Conservation (phyloP, 2,329 filamentous ascomycete species). For the Apiospora koreana region DNA sequence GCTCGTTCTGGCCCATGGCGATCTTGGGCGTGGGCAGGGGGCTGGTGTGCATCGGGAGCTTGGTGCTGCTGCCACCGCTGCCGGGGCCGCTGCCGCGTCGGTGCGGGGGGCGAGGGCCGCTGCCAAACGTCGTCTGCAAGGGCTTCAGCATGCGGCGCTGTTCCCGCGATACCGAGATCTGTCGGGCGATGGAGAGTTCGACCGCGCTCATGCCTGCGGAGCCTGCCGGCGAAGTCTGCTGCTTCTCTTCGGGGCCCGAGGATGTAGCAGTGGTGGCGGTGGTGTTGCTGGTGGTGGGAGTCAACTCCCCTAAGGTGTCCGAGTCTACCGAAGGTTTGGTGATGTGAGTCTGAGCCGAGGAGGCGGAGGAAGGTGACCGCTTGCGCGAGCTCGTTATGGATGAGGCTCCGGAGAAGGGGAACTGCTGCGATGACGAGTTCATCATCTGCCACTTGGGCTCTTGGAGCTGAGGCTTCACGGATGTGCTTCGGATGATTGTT, state of each 20-base stretch:
- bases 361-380: conserved; percentile 33
- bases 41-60: conserved; percentile 19
- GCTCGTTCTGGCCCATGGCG: conserved; percentile 33
- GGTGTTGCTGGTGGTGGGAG: conserved; percentile 21
- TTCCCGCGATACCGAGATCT: conserved; percentile 65
- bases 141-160: conserved; percentile 61
- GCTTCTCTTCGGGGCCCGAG: not conserved
- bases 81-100: conserved; percentile 12
- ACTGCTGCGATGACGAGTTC: conserved; percentile 38
- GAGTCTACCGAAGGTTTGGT: conserved; percentile 35
- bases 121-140: conserved; percentile 39
- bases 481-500: conserved; percentile 24
- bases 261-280: conserved; percentile 21
- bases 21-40: conserved; percentile 21
- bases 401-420: conserved; percentile 31
- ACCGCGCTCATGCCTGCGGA: conserved; percentile 49
- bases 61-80: not conserved
- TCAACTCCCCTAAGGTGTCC: conserved; percentile 32
- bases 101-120: conserved; percentile 19
- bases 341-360: conserved; percentile 35
- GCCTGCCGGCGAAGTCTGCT: not conserved
- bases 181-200: conserved; percentile 67
- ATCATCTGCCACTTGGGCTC: conserved; percentile 52
- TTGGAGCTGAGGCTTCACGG: conserved; percentile 37
- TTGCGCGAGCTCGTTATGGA: conserved; percentile 30